Base-by-base conservation (phyloP, 2,329 filamentous ascomycete genomes). In the Neonectria coccinea region DNA sequence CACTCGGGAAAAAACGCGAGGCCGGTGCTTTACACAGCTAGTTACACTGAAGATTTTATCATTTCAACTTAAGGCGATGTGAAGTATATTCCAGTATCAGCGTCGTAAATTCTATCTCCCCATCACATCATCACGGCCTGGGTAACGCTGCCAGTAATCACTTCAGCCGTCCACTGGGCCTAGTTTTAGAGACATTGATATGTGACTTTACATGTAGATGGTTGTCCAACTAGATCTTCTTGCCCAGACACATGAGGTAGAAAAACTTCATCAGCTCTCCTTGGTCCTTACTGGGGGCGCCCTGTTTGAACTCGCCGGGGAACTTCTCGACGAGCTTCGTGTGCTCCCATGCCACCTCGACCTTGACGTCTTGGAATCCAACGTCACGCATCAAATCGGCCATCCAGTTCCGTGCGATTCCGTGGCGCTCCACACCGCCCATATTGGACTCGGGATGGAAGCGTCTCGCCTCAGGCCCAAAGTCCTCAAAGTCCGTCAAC, bases 401-500 rank as follows among this genome's bases (percentile, higher is more conserved):
- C 62, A 71, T 71, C 62, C 80, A 81, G 0, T 67, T 70, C 31
- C 76, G 74, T 27, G 76, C 72, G 41, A 88, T 82, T 1, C 86
- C 86, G 72, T 88, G 85, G 54, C 84, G 74, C 74, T 86, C 84
- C 2, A 88, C 86, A 1, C 85, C 85, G 0, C 78, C 78, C 79
- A 87, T 82, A 74, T 85, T 86, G 22, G 70, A 70, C 68, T 80
- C 76, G 0, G 86, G 82, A 74, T 89, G 86, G 68, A 88, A 88
- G 52, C 74, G 75, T 33, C 81, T 77, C 2, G 85, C 84, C 47
- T 83, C 82, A 0, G 81, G 81, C 0, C 86, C 86, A 71, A 83
- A 84, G 66, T 88, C 82, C 70, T 88, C 85, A 71, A 84, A 89
- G 69, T 88, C 86, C 2, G 86, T 88, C 67, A 88, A 73, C 1